Evolutionary conservation across 2,329 filamentous ascomycete species (phyloP), one percentile per base, ranked within the genome.

Genomic region (Colletotrichum cordylinicola): DNA sequence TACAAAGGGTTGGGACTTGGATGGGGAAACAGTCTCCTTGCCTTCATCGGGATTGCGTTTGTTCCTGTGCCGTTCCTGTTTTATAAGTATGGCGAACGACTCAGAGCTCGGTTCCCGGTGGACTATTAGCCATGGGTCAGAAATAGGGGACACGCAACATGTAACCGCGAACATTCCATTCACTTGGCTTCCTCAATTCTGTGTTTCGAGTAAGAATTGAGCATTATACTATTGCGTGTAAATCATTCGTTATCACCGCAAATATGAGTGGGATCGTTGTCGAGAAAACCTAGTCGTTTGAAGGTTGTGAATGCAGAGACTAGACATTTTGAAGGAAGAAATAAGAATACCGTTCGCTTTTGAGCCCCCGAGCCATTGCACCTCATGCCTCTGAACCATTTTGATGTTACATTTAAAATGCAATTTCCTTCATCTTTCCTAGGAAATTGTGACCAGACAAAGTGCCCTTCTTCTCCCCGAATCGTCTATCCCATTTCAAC

Each of bases 21-120:
- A 8, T 79, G 78, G 78, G 78, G 78, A 2, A 79, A 79, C 31
- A 76, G 72, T 16, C 24, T 78, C 7, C 69, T 79, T 35, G 78
- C 48, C 1, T 77, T 79, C 55, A 69, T 79, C 13, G 55, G 56
- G 3, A 13, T 79, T 13, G 70, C 65, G 4, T 68, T 77, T 29
- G 27, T 70, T 7, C 75, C 77, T 5, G 52, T 77, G 2, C 64
- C 72, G 16, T 67, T 74, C 8, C 5, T 77, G 21, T 67, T 72
- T n/a, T 56, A 58, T 33, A 70, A 70, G 48, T 74, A 70, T 29
- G 72, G 72, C 13, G 56, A 74, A 60, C 58, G 71, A 6, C 43
- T 74, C 5, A 35, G 70, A 9, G 64, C 37, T 7, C n/a, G 37
- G 1, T 73, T 73, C 18, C 69, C 69, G 2, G 69, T 71, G 6